phyloP scores from a whole-genome alignment of 2,329 filamentous ascomycete genomes.

The Xylaria sp. region DNA sequence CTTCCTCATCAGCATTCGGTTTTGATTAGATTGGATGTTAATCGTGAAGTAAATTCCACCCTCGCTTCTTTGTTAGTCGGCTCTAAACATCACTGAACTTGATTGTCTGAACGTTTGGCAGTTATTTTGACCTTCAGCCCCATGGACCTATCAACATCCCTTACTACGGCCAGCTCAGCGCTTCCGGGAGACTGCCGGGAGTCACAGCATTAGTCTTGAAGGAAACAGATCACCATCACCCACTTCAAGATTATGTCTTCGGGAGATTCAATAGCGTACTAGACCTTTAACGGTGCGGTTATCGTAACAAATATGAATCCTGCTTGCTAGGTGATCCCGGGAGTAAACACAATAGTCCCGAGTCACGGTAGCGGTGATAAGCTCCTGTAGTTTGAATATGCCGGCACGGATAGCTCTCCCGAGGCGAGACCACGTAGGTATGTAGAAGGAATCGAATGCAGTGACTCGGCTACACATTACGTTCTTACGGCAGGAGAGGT shows the following conservation, averaged over 20 bases:
- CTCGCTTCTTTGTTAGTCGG: too few species aligned
- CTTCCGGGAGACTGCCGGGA: background rate
- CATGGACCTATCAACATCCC: background rate
- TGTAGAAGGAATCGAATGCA: background rate
- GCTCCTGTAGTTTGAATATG: background rate
- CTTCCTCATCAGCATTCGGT: too few species aligned
- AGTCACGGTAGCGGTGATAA: background rate
- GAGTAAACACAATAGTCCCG: background rate
- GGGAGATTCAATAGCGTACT: too few species aligned
- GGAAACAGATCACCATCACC: background rate
- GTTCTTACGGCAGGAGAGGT: background rate
- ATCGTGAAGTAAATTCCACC: too few species aligned
- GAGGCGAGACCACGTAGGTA: background rate
- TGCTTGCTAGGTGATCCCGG: background rate
- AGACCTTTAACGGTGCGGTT: background rate
- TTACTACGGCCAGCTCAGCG: background rate
- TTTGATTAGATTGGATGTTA: too few species aligned
- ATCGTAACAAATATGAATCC: background rate
- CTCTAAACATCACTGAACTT: too few species aligned
- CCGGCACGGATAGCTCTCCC: background rate
- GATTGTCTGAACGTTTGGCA: too few species aligned
- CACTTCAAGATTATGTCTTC: background rate
- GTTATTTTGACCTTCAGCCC: too few species aligned
- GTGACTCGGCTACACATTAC: background rate
- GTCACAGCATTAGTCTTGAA: background rate